Conservation (phyloP, 2,329 filamentous ascomycete genomes). For the Thermoascus crustaceus region DNA sequence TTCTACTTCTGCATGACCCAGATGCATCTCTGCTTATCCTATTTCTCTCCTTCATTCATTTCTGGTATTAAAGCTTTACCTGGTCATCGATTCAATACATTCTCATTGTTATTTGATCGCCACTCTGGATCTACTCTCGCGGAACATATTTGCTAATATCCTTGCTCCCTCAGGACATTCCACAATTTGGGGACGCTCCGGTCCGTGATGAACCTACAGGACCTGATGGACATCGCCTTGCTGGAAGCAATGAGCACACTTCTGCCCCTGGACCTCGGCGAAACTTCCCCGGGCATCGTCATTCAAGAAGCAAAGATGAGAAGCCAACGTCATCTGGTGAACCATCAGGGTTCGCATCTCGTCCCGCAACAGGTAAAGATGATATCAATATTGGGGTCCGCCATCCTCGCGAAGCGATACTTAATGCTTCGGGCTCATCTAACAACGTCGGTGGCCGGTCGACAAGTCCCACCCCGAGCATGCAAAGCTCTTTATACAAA, state of each 20-base stretch:
- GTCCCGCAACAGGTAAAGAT: slow-evolving; percentile 68
- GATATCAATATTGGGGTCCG: slow-evolving; percentile 53
- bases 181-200: slow-evolving; percentile 68
- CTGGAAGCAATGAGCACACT: no score
- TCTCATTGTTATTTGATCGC: slow-evolving; percentile 1
- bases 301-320: slow-evolving; percentile 52
- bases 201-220: slow-evolving; percentile 62
- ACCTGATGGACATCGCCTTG: slow-evolving; percentile 44
- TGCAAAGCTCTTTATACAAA: slow-evolving; percentile 52
- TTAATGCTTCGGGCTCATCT: slow-evolving; percentile 38
- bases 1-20: no score
- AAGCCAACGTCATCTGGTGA: slow-evolving; percentile 36
- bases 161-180: slow-evolving; percentile 53
- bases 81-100: background rate
- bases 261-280: no score
- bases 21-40: no score
- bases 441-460: slow-evolving; percentile 52
- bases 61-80: no score
- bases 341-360: no score
- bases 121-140: background rate
- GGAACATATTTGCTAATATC: background rate
- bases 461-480: slow-evolving; percentile 74
- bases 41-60: no score
- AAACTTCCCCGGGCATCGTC: slow-evolving; percentile 38
- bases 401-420: slow-evolving; percentile 44